phyloP scores from a whole-genome alignment of 2,329 filamentous ascomycete genomes.

The Ceratocystiopsis minuta region DNA sequence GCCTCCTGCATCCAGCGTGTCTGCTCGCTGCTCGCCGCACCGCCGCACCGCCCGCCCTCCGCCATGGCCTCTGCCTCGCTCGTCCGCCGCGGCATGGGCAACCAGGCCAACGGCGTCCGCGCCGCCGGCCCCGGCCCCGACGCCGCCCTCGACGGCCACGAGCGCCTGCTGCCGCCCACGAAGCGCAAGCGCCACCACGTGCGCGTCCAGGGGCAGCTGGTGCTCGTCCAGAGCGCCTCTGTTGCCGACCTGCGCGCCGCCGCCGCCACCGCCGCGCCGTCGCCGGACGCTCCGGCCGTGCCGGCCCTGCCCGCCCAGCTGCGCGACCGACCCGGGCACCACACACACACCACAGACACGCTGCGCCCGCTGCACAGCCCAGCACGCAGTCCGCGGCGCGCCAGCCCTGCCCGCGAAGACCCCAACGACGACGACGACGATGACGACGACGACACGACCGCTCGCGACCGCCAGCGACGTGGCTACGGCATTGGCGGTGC shows the following conservation, averaged over 20 bases:
- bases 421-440: neutral
- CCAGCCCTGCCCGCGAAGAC: neutral
- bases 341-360: too few relatives aligned
- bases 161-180: constrained; percentile 14
- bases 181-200: constrained; percentile 16
- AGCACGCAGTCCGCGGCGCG: neutral
- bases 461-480: constrained; percentile 16
- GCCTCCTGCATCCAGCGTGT: too few relatives aligned
- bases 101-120: neutral
- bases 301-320: neutral
- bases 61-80: neutral
- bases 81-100: neutral
- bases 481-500: constrained; percentile 23
- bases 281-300: neutral
- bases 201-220: constrained; percentile 20
- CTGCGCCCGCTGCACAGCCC: too few relatives aligned
- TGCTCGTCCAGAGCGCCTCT: constrained; percentile 19
- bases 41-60: neutral
- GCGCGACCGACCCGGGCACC: too few relatives aligned
- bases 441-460: constrained; percentile 13
- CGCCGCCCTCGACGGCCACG: constrained; percentile 11
- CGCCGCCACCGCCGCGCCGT: neutral
- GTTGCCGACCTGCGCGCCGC: constrained; percentile 10
- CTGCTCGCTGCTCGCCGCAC: too few relatives aligned
- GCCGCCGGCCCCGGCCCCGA: neutral